Evolutionary conservation across 2,329 filamentous ascomycete genomes (phyloP), one percentile per base, ranked within the genome.

Genomic region (Aspergillus hiratsukae): DNA sequence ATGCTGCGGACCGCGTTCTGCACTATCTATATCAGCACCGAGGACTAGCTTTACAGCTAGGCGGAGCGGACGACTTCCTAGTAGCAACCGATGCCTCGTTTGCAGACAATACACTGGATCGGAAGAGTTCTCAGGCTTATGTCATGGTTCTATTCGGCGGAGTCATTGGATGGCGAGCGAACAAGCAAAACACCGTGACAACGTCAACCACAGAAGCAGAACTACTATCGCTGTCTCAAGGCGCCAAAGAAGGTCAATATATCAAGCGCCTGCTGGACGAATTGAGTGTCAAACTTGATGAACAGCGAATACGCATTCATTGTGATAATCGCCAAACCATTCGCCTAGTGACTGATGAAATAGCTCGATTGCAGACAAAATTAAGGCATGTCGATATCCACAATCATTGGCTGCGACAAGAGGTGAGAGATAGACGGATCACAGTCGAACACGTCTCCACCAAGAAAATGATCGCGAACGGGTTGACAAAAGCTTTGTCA

Each of bases 141-240:
- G 31, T 35, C 31, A 35, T 35, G 31, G 31, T 35, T 10, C 31
- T 35, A 6, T 35, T 35, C 31, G 31, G 31, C 3, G 31, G 31
- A 35, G 31, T 35, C 14, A 35, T 35, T 7, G 31, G 31, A 35
- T 35, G 31, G 31, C 31, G 31, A 35, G 31, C 31, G 5, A 35
- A 35, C 5, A 35, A 35, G 31, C 31, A 35, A 14, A 35, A 35
- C 14, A 35, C 31, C 31, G 31, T 35, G 31, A 35, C 31, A 35
- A 35, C 31, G 1, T 77, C 46, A 17, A 49, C 46, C 6, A 49
- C 46, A 49, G 46, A 49, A 28, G 46, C 46, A 3, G 46, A 49
- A 28, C 19, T 49, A 4, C n/a, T 28, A 28, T 49, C 46, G 19
- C 46, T 49, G 4, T 49, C 46, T 23, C n/a, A 49, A 17, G 46